Base-by-base conservation (phyloP, 352 stramenopile species). In the Phytophthora ramorum region DNA sequence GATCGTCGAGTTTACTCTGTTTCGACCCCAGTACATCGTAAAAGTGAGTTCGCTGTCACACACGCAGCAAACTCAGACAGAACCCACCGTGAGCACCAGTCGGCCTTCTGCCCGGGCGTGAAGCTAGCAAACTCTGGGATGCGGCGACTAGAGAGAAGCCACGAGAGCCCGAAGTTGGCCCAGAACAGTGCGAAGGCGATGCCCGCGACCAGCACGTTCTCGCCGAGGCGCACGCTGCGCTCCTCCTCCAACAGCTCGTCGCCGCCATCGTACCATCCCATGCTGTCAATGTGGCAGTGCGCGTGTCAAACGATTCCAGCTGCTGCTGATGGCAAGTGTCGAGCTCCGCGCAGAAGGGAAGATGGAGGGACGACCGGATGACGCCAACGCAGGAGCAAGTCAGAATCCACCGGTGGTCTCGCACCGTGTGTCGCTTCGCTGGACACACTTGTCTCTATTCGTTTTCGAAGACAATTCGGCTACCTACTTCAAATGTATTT, bases 1-100 rank as follows among this genome's bases (percentile, higher is more conserved):
- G 47, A 94, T 79, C 10, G 83, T 94, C 58, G 83, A 94, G 63
- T 92, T 94, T 26, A 94, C 79, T 62, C 85, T 93, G 69, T 24
- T n/a, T 24, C 22, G 3, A 24, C 1, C 22, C 22, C 20, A 35
- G 44, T 40, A 12, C 13, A 46, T 16, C 12, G 28, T 12, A 37
- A 37, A 3, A 14, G 32, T 37, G 32, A 37, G 32, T 3, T 24
- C 35, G 35, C 9, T 41, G 35, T 17, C 35, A 24, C 13, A n/a
- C 35, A n/a, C 4, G 7, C 9, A 14, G 35, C 4, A 41, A 41
- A 41, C 8, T 41, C 22, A 24, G 22, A 1, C 30, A 37, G 19
- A 24, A 76, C 82, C 35, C 59, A 93, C 85, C 83, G 72, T 6
- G 85, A 94, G 59, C 85, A 94, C 85, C 85, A 94, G 65, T 94